Base-by-base conservation (phyloP, 345 rosid species). In the Mercurialis annua region DNA sequence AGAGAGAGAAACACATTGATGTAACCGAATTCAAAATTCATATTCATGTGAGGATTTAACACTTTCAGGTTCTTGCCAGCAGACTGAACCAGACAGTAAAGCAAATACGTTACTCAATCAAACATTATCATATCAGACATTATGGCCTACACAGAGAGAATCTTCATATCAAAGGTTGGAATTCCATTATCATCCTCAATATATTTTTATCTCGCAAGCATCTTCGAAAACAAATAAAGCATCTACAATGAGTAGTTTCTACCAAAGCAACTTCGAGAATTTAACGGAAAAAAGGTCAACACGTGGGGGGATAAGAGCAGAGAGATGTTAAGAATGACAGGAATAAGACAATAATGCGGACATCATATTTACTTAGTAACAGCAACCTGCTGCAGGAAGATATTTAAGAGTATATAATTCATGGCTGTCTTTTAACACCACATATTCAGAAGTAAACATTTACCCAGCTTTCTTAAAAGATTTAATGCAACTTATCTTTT, bases 371-470 rank as follows among this genome's bases (percentile, higher is more conserved):
- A 49, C n/a, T 65, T 51, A 52, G 24, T 5, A 40, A 10, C 47
- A 18, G 58, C 38, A 17, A 38, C 20, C 4, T 36, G 58, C 26
- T 36, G 24, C 48, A 51, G 59, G 26, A 21, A 68, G 53, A 47
- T 31, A 53, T 17, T 29, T 46, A 53, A 56, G 29, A 46, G 47
- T 12, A 59, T 14, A 24, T 50, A 38, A 33, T 27, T 23, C 17
- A 40, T 62, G 63, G 60, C 18, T 54, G 65, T 53, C 34, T 59
- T 51, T n/a, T 44, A 38, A 63, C 63, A 59, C 27, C 18, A 26
- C 36, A 59, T 38, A 36, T 57, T 40, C 24, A 44, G 49, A 55
- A 71, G 29, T 24, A 44, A 49, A 42, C 1, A 64, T 21, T 29
- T 21, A 10, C 50, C 27, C 9, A n/a, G 58, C 56, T 34, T 56